These are phyloP conservation scores for Coemansia sp. DNA, from an alignment of 192 early-diverging fungal genomes.

Conservation along the genomic window DNA sequence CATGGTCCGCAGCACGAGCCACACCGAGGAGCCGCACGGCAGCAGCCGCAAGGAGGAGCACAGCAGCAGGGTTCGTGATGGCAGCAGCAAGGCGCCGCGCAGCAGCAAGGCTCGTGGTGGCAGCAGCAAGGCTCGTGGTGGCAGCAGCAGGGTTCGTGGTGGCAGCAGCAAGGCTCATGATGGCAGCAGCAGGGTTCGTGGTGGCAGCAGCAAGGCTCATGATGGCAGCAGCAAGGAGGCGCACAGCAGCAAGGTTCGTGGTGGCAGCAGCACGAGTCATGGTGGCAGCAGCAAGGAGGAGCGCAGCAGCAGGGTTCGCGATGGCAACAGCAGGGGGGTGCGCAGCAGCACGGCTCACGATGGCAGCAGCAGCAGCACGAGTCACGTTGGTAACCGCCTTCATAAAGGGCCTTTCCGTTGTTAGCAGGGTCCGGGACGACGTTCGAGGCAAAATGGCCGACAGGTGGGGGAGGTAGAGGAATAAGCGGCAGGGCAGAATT, in stretches of 20 bases:
- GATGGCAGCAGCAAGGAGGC: slow-evolving; percentile 6
- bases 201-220: slow-evolving; percentile 11
- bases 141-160: slow-evolving; percentile 1
- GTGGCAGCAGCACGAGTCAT: slow-evolving; percentile 6
- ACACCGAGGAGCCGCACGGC: slow-evolving; percentile 11
- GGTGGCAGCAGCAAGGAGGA: slow-evolving; percentile 12
- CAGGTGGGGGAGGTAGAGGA: slow-evolving; percentile 5
- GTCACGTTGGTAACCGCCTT: slow-evolving; percentile 20
- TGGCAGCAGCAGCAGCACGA: slow-evolving; percentile 25
- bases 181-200: slow-evolving; percentile 7
- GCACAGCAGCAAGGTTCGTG: slow-evolving; percentile 9
- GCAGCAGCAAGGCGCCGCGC: slow-evolving; percentile 19
- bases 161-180: slow-evolving; percentile 1
- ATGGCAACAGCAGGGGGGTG: slow-evolving; percentile 7
- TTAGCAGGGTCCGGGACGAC: slow-evolving; percentile 8
- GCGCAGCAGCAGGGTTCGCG: slow-evolving; percentile 10
- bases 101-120: slow-evolving; percentile 23
- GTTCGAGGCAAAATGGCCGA: slow-evolving; percentile 7
- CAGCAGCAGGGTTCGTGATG: slow-evolving; percentile 38
- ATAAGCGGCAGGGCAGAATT: slow-evolving; percentile 1
- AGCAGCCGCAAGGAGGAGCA: slow-evolving; percentile 24
- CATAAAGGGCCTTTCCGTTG: slow-evolving; percentile 29
- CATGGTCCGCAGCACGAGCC: slow-evolving; percentile 26
- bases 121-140: slow-evolving; percentile 13
- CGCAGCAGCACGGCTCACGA: slow-evolving; percentile 20